Conservation (phyloP, 169 alveolate species). For the Eimeria acervulina region DNA sequence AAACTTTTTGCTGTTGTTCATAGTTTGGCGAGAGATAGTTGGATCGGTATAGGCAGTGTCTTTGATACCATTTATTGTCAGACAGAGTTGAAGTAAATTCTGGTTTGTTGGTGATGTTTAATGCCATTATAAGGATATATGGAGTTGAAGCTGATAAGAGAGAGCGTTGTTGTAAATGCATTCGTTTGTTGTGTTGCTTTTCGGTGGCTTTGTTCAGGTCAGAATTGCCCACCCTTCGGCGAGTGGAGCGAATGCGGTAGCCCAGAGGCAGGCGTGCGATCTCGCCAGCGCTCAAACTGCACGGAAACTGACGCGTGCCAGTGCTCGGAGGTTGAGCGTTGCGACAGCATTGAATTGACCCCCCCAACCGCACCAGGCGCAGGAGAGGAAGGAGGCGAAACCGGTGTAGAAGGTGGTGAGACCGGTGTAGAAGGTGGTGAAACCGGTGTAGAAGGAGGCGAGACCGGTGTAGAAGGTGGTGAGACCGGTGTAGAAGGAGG, state of each 20-base stretch:
- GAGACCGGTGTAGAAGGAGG: neutral
- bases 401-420: neutral
- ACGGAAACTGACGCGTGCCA: neutral
- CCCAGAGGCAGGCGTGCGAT: conserved; percentile 47
- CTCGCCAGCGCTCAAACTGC: conserved; percentile 46
- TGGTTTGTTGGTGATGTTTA: too few species aligned
- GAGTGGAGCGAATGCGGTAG: conserved; percentile 74
- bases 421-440: neutral
- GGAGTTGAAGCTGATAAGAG: too few species aligned
- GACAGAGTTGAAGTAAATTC: too few species aligned
- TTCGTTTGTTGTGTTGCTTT: neutral
- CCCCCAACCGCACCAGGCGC: neutral
- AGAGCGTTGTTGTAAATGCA: too few species aligned
- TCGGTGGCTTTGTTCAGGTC: conserved; percentile 6
- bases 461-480: neutral
- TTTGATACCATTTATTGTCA: too few species aligned
- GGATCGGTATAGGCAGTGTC: too few species aligned
- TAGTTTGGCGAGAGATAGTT: too few species aligned
- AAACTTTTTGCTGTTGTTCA: too few species aligned
- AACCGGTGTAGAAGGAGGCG: neutral
- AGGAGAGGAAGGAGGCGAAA: neutral
- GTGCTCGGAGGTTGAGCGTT: conserved; percentile 60
- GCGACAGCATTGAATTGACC: conserved; percentile 1
- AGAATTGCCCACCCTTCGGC: conserved; percentile 70
- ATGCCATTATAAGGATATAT: too few species aligned